Conservation (phyloP, 768 basidiomycete genomes). For the Auricularia sp. region DNA sequence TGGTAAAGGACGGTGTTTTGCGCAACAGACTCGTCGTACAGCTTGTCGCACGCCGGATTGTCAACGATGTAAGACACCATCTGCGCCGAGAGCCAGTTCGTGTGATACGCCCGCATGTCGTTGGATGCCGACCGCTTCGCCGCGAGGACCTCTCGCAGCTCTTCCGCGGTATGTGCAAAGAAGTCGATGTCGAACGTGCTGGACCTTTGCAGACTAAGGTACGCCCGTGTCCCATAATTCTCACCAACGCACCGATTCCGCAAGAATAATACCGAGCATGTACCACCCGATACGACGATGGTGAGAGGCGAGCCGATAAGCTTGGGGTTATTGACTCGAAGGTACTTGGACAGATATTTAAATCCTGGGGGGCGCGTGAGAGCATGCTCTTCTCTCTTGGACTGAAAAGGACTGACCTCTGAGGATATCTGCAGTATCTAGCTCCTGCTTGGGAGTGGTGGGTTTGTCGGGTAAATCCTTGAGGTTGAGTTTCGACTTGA, state of each 20-base stretch:
- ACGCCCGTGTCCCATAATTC: not conserved
- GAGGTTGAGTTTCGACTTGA: not conserved
- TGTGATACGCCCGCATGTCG: not conserved
- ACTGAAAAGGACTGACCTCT: not conserved
- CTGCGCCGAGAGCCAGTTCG: not conserved
- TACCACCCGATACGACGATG: not conserved
- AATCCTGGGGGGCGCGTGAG: not conserved
- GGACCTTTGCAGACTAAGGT: not conserved
- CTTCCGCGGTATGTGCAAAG: not conserved
- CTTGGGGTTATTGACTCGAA: not conserved
- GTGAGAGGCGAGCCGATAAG: not conserved
- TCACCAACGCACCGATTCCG: not conserved
- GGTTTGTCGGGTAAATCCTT: not conserved
- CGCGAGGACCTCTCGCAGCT: not conserved
- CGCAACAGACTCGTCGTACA: not conserved
- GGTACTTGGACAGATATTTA: not conserved
- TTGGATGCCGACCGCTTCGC: not conserved
- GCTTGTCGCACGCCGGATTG: not conserved
- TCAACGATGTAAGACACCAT: not conserved
- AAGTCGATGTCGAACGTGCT: not conserved
- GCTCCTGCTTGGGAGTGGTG: not conserved
- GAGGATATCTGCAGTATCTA: not conserved
- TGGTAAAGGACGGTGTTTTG: not conserved
- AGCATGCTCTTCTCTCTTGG: not conserved
- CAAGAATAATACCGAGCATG: not conserved